Conservation (phyloP, 768 basidiomycete genomes). For the Atractiella rhizophila region DNA sequence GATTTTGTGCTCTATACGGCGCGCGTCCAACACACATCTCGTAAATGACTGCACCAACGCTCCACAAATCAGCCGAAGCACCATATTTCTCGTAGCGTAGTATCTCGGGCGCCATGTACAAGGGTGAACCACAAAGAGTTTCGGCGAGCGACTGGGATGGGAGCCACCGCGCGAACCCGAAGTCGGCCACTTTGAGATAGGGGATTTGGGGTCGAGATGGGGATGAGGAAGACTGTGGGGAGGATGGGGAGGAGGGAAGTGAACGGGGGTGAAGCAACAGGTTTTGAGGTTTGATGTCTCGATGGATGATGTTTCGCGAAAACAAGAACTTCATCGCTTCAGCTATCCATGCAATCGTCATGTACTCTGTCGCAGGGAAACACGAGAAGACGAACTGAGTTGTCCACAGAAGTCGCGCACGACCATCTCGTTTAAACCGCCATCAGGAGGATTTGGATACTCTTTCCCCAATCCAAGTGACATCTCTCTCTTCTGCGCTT, state of each 20-base stretch:
- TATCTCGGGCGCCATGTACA: slow-evolving; percentile 99
- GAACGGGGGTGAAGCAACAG: slow-evolving; percentile 63
- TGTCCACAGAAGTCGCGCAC: slow-evolving; percentile 81
- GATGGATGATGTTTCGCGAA: slow-evolving; percentile 66
- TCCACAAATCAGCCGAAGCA: slow-evolving; percentile 94
- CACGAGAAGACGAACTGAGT: slow-evolving; percentile 32
- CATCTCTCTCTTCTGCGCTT: slow-evolving; percentile 60
- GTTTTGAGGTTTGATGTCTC: slow-evolving; percentile 95
- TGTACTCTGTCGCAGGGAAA: neutral
- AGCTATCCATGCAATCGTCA: slow-evolving; percentile 28
- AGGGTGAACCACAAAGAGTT: slow-evolving; percentile 88
- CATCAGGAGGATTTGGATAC: slow-evolving; percentile 71
- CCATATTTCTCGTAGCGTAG: slow-evolving; percentile 91
- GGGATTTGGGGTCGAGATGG: slow-evolving; percentile 64
- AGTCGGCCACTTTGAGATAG: slow-evolving; percentile 88
- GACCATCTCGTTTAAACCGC: slow-evolving; percentile 70
- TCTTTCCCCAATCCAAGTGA: slow-evolving; percentile 34
- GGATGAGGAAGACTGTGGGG: slow-evolving; percentile 18
- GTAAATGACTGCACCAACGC: slow-evolving; percentile 83
- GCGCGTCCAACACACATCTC: slow-evolving; percentile 86
- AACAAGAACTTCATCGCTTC: slow-evolving; percentile 81
- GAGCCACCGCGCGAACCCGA: slow-evolving; percentile 81
- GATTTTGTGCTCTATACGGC: slow-evolving; percentile 84
- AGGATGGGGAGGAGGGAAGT: slow-evolving; percentile 49
- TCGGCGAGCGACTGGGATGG: slow-evolving; percentile 88